Base-by-base conservation (phyloP, 768 basidiomycete species). In the Botryobasidium botryosum region DNA sequence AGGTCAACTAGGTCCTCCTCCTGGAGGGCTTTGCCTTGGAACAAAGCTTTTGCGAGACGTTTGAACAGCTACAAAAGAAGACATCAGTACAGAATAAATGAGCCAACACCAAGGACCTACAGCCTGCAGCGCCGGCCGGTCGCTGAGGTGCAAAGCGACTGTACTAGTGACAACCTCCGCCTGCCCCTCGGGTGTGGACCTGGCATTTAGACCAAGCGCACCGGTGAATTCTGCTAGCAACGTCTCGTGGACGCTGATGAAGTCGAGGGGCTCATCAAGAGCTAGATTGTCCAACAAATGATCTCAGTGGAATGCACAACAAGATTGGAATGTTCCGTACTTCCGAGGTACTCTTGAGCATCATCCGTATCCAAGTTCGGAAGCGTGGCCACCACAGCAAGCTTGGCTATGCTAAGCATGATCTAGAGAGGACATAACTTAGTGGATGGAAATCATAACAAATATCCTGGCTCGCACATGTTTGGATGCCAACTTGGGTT, bases 351-450 rank as follows among this genome's bases (percentile, higher is more conserved):
- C 46, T n/a, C n/a, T n/a, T n/a, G n/a, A n/a, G n/a, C n/a, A 0
- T 75, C 72, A 33, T 80, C 74, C 13, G 62, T 46, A 1, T 61
- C 46, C 13, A 61, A 21, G 3, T 54, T 60, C 27, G 65, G 62
- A 1, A 61, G 61, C 52, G 77, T 78, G 33, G 82, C 82, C 12
- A 94, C 65, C 53, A 84, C 75, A 0, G 79, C 66, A 8, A 97
- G 70, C 59, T 96, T 96, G 18, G 85, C 85, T 23, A 96, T 74
- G 55, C 87, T 90, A 45, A 91, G 71, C 72, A 86, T 78, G 37
- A 96, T 66, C 91, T 97, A 27, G 10, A 43, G 23, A 38, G 43
- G 6, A n/a, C 31, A 41, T 40, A 31, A 18, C 24, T 17, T 21
- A 40, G 13, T 15, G 18, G 3, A 24, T 6, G 18, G 36, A 17